phyloP scores from a whole-genome alignment of 208 protist species.

The Acanthamoeba lenticulata region DNA sequence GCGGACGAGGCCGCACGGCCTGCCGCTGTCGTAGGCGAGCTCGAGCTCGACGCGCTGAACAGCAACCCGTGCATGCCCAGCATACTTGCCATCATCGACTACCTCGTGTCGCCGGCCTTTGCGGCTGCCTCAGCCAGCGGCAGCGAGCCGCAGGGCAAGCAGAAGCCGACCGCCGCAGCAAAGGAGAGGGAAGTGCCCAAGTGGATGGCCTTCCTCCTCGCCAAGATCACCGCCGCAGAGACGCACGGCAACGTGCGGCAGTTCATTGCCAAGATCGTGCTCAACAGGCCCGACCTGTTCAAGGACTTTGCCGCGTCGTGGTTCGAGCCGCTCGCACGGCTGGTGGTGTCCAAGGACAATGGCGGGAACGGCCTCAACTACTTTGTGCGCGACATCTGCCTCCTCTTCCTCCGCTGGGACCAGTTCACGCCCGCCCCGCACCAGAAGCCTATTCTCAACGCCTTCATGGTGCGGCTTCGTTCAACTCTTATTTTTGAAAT shows the following conservation, averaged over 20 bases:
- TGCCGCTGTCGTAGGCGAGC: too few relatives aligned
- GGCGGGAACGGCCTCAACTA: conserved; percentile 87
- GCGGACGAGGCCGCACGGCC: too few relatives aligned
- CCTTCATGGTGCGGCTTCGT: background rate
- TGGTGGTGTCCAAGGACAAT: conserved; percentile 72
- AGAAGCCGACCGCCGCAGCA: background rate
- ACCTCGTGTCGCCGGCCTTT: conserved; percentile 67
- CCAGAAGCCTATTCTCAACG: conserved; percentile 62
- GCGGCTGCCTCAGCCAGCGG: background rate
- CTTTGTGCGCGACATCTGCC: conserved; percentile 87
- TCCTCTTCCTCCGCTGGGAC: conserved; percentile 83
- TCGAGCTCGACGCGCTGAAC: conserved; percentile 84
- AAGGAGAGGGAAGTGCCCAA: conserved; percentile 74
- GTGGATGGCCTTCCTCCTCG: conserved; percentile 88
- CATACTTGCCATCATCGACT: conserved; percentile 80
- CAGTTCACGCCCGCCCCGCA: conserved; percentile 15
- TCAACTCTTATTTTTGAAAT: background rate
- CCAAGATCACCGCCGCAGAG: conserved; percentile 73
- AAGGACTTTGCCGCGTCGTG: conserved; percentile 77
- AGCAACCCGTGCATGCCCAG: conserved; percentile 82
- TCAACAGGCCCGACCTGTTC: conserved; percentile 75
- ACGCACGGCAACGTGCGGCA: conserved; percentile 81
- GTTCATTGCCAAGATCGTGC: conserved; percentile 85
- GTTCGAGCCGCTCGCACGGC: conserved; percentile 81
- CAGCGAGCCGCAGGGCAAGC: background rate